phyloP scores from a whole-genome alignment of 2,329 filamentous ascomycete species.

The Bisporella sp. region DNA sequence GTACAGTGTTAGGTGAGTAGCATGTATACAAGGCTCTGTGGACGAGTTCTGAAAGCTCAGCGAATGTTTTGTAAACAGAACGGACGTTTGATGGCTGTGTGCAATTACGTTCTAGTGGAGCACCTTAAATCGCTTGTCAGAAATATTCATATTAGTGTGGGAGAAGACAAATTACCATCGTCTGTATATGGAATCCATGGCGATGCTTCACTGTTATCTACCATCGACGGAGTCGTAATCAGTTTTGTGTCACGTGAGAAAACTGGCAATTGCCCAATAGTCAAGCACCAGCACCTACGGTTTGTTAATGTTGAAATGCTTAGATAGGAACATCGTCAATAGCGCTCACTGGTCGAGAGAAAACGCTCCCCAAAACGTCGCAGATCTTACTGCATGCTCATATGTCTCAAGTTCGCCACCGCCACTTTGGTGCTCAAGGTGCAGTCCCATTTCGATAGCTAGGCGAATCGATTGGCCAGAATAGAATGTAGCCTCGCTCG shows the following conservation, averaged over 20 bases:
- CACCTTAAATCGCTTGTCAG: slow-evolving; percentile 12
- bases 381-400: slow-evolving; percentile 35
- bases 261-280: slow-evolving; percentile 54
- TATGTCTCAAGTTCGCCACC: slow-evolving; percentile 26
- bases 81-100: slow-evolving; percentile 61
- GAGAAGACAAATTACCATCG: slow-evolving; percentile 15
- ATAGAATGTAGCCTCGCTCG: slow-evolving; percentile 66
- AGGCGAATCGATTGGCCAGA: slow-evolving; percentile 65
- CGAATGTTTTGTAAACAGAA: slow-evolving; percentile 62
- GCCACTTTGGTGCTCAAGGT: slow-evolving; percentile 11
- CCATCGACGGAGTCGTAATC: slow-evolving; percentile 52
- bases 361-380: slow-evolving; percentile 41
- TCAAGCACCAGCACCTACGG: slow-evolving; percentile 57
- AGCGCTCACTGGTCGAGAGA: slow-evolving; percentile 48
- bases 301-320: neutral
- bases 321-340: slow-evolving; percentile 43
- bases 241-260: slow-evolving; percentile 50
- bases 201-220: slow-evolving; percentile 54
- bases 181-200: slow-evolving; percentile 33
- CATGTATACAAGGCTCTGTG: slow-evolving; percentile 54
- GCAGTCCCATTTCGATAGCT: slow-evolving; percentile 42
- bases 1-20: slow-evolving; percentile 60
- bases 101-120: slow-evolving; percentile 49
- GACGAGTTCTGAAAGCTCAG: slow-evolving; percentile 65
- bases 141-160: neutral